Base-by-base conservation (phyloP, 306 rosid genomes). In the Citrullus amarus region DNA sequence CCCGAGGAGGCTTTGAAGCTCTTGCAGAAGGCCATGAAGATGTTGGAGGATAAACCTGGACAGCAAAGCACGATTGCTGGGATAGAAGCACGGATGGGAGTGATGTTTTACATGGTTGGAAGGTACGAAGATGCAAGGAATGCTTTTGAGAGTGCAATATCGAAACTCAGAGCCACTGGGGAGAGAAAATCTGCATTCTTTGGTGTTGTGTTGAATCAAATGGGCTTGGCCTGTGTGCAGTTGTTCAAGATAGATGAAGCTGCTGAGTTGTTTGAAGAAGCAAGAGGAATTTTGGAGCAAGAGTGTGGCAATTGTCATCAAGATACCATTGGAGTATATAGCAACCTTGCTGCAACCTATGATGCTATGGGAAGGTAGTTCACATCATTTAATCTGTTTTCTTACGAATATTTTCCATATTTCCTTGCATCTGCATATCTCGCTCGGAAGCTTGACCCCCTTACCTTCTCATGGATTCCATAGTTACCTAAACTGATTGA, bases 331-430 rank as follows among this genome's bases (percentile, higher is more conserved):
- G 99, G 99, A 66, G 89, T 96, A 6, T 96, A 96, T 81, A 92
- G 99, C 87, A 96, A 92, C 82, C 99, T 96, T 62, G 99, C 99
- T 6, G 99, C 99, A 82, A 96, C 98, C 78, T 96, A 96, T 83
- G 99, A 96, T 89, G 99, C 99, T 51, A 87, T 91, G 97, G 99
- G 99, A 79, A 96, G 99, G 99, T 96, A 90, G 77, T 65, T 76
- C 41, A 38, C 25, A 58, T 76, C 41, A 44, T 20, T 38, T 48
- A 32, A 72, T 3, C 43, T 72, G 25, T 72, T 72, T 50, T 25
- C 77, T 50, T 50, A 6, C 28, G 9, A 51, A 16, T 32, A 25
- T 51, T 8, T 51, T 53, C 34, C 78, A 18, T 48, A 30, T 74
- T 53, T 30, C 0, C 6, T 74, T 74, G 77, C 43, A 70, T 28